Percentiles rank a stretch among this genome's conserved stretches.
Conservation (phyloP, 192 early-diverging fungal genomes). For the Paraglomus occultum region DNA sequence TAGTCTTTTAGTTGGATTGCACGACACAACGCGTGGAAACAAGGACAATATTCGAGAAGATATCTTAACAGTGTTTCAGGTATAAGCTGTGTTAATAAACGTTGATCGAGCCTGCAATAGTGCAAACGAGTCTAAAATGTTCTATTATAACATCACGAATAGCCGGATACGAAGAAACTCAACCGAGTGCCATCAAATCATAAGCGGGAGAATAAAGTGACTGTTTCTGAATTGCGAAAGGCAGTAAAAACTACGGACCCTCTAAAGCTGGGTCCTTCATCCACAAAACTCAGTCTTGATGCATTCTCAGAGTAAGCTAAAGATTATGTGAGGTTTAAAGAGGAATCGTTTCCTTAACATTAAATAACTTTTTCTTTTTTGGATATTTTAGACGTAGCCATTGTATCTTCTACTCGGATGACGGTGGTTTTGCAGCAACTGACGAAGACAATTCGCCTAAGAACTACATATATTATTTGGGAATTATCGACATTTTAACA, state of each 20-base stretch:
- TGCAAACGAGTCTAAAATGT: background rate
- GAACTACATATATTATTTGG: constrained; percentile 87
- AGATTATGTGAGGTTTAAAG: background rate
- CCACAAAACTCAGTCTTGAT: constrained; percentile 48
- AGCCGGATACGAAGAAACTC: constrained; percentile 49
- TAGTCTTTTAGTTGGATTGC: constrained; percentile 90
- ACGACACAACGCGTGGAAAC: constrained; percentile 84
- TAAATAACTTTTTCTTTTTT: background rate
- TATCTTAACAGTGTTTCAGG: constrained; percentile 79
- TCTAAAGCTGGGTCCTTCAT: constrained; percentile 53
- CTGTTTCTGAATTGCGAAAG: constrained; percentile 48
- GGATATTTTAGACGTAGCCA: constrained; percentile 56
- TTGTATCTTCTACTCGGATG: constrained; percentile 87
- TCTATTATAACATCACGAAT: background rate
- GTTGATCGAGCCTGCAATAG: background rate
- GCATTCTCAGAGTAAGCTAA: constrained; percentile 52
- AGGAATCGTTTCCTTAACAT: background rate
- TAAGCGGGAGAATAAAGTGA: constrained; percentile 50
- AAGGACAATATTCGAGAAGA: constrained; percentile 87
- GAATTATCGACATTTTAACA: constrained; percentile 98
- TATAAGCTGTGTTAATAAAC: constrained; percentile 20
- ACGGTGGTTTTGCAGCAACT: constrained; percentile 85
- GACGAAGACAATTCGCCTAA: constrained; percentile 66
- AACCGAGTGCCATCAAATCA: constrained; percentile 45
- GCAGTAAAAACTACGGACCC: constrained; percentile 60